These are phyloP conservation scores for Prunus campanulata DNA, from an alignment of 306 rosid species.

Conservation along the genomic window DNA sequence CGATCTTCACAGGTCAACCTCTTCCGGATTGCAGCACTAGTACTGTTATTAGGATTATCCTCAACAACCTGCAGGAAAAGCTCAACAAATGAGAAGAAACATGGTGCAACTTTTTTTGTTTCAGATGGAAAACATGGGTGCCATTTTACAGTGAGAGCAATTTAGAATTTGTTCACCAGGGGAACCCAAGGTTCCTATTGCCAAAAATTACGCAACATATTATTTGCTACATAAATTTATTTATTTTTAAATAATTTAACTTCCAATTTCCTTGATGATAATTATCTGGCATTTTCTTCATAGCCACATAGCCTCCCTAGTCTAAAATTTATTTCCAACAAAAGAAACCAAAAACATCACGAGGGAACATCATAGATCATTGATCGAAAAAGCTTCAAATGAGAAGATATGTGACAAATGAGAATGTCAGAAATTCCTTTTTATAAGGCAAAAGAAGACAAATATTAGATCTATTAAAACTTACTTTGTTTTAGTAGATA, in stretches of 20 bases:
- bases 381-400: conserved; percentile 37
- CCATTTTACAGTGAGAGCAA: background rate
- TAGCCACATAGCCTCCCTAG: too few species aligned
- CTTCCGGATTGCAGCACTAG: conserved; percentile 42
- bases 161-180: background rate
- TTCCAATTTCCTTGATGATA: background rate
- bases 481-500: background rate
- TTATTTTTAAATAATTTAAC: too few species aligned
- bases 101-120: background rate
- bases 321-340: too few species aligned
- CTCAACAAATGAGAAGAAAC: conserved; percentile 9
- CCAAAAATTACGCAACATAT: background rate
- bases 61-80: conserved; percentile 50
- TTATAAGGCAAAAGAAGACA: too few species aligned
- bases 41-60: conserved; percentile 29
- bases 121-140: background rate
- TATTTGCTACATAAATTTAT: background rate
- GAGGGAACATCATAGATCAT: background rate
- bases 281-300: background rate
- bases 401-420: conserved; percentile 33
- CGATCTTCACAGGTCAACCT: conserved; percentile 67
- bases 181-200: background rate
- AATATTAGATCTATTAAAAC: too few species aligned
- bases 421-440: background rate
- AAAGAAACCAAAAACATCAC: conserved; percentile 1